A percentile compares a stretch with the other conserved stretches of the same genome.
These are phyloP conservation scores for Blepharisma stoltei DNA, from an alignment of 73 alveolate species.

Conservation along the genomic window DNA sequence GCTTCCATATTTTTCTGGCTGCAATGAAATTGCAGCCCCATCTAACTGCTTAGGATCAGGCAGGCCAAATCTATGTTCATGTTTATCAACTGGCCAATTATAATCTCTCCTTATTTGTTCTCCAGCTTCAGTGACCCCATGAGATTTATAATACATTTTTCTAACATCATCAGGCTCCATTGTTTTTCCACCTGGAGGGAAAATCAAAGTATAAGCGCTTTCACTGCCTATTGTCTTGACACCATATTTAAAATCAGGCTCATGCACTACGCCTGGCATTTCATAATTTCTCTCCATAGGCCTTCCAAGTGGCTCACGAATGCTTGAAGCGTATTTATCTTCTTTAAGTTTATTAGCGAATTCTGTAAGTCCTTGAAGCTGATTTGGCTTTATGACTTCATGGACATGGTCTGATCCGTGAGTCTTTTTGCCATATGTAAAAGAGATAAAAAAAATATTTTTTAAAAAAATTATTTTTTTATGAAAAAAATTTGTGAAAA, in stretches of 20 bases:
- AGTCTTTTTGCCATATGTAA: conserved; percentile 67
- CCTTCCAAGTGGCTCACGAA: conserved; percentile 78
- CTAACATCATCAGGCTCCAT: conserved; percentile 50
- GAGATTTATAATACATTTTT: conserved; percentile 64
- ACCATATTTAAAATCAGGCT: conserved; percentile 61
- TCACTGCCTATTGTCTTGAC: conserved; percentile 66
- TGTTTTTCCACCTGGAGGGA: conserved; percentile 56
- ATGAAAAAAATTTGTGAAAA: too few species aligned
- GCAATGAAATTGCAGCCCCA: conserved; percentile 77
- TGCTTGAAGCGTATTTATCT: conserved; percentile 58
- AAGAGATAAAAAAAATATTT: too few species aligned
- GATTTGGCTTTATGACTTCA: conserved; percentile 72
- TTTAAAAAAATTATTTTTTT: too few species aligned
- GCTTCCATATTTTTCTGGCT: conserved; percentile 60
- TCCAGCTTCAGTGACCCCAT: conserved; percentile 79
- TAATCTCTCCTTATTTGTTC: conserved; percentile 70
- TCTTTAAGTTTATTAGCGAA: conserved; percentile 61
- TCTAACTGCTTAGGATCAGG: conserved; percentile 60
- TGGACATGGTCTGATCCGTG: conserved; percentile 66
- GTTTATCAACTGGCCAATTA: conserved; percentile 64
- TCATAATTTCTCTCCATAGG: conserved; percentile 60
- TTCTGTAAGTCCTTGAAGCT: conserved; percentile 71
- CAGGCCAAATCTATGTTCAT: conserved; percentile 69
- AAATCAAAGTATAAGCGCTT: conserved; percentile 67
- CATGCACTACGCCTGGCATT: conserved; percentile 59